A percentile compares a stretch with the other conserved stretches of the same genome.
Evolutionary conservation across 2,329 filamentous ascomycete genomes (phyloP).

Genomic region (Sporothrix pseudoabietina): DNA sequence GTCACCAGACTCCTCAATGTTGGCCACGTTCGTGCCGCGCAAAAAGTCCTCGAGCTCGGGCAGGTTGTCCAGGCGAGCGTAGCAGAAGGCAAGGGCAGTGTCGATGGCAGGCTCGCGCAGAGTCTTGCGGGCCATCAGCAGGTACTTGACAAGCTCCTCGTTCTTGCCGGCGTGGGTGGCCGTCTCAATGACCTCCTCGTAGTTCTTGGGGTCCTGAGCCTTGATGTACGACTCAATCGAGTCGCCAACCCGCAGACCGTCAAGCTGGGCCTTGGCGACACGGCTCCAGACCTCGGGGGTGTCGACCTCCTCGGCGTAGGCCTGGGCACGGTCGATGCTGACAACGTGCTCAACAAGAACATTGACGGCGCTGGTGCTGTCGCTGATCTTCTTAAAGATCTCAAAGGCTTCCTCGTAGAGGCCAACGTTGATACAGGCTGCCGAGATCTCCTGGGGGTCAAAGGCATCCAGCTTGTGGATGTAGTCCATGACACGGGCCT

Average conservation of each 20-base stretch:
- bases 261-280: conserved; percentile 95
- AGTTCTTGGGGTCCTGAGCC: conserved; percentile 89
- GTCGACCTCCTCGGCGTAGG: conserved; percentile 93
- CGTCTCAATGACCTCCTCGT: conserved; percentile 93
- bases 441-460: conserved; percentile 87
- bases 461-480: conserved; percentile 89
- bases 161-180: conserved; percentile 95
- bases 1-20: conserved; percentile 95
- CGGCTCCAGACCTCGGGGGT: conserved; percentile 96
- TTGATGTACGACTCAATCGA: conserved; percentile 97
- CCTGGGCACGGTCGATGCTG: conserved; percentile 95
- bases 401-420: conserved; percentile 96
- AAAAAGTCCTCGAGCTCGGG: conserved; percentile 95
- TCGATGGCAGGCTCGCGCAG: conserved; percentile 91
- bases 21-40: conserved; percentile 87
- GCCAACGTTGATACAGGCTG: conserved; percentile 90
- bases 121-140: conserved; percentile 97
- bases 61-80: conserved; percentile 87
- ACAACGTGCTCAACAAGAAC: conserved; percentile 96
- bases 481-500: conserved; percentile 92
- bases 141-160: conserved; percentile 93
- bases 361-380: conserved; percentile 82
- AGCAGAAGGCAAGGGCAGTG: conserved; percentile 91
- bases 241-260: conserved; percentile 89
- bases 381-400: conserved; percentile 96